A percentile compares a stretch with the other conserved stretches of the same genome.
phyloP scores from a whole-genome alignment of 306 rosid genomes.

The Quercus aquifolioides region DNA sequence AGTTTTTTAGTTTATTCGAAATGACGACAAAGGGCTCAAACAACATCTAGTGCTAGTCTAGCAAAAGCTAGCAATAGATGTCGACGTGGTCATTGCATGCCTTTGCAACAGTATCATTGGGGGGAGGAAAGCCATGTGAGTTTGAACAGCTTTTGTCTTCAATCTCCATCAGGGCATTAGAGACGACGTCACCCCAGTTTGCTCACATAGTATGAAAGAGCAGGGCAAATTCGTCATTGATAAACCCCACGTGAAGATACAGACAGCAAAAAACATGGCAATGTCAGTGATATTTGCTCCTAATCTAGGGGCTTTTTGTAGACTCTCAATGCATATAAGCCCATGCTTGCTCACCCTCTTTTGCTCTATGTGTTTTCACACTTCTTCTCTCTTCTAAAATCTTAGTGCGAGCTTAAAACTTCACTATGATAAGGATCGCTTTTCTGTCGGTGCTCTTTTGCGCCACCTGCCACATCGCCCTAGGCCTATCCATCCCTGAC shows the following conservation, averaged over 20 bases:
- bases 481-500: constrained; percentile 39
- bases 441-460: constrained; percentile 50
- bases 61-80: not conserved
- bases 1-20: not conserved
- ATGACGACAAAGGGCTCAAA: not conserved
- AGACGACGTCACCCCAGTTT: constrained; percentile 5
- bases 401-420: not conserved
- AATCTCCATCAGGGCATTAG: constrained; percentile 13
- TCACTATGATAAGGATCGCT: constrained; percentile 26
- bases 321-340: constrained; percentile 66
- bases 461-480: constrained; percentile 52
- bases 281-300: constrained; percentile 4
- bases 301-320: constrained; percentile 32
- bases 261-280: constrained; percentile 41
- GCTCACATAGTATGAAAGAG: not conserved
- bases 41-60: not conserved
- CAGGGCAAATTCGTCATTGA: constrained; percentile 18
- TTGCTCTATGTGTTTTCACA: not conserved
- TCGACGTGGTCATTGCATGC: constrained; percentile 15
- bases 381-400: constrained; percentile 11
- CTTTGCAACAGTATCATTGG: not conserved
- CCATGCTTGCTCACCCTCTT: constrained; percentile 19
- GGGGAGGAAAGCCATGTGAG: constrained; percentile 33
- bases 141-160: constrained; percentile 31
- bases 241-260: constrained; percentile 3